Base-by-base conservation (phyloP, 2,329 filamentous ascomycete species). In the Hypoxylon sp. region DNA sequence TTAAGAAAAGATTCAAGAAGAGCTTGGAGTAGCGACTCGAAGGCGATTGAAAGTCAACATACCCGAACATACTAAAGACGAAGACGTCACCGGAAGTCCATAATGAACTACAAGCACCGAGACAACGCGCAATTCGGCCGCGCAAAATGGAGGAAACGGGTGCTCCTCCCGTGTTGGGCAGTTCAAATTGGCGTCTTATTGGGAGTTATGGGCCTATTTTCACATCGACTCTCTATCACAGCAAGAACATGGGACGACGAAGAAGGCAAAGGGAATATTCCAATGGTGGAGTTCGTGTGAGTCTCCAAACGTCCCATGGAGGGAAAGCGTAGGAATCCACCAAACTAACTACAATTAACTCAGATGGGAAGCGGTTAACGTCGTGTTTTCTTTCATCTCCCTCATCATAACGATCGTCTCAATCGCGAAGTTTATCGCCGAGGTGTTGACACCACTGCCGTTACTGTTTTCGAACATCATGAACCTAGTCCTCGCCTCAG, bases 351-450 rank as follows among this genome's bases (percentile, higher is more conserved):
- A 35, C 9, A 26, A 9, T n/a, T 23, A 21, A 7, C 21, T 29
- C 54, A 82, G 80, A 20, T 84, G 81, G 80, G 78, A 82, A 64
- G 69, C 66, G 15, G 75, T 73, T 40, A 83, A 82, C 56, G 73
- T 84, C 37, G 73, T 54, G 42, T 71, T 83, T 42, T 77, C 79
- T 11, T 65, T 77, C 17, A 51, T 79, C 26, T 73, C 75, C 0
- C 73, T 80, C 4, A 23, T 76, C 21, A 73, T 78, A 63, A 79
- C 73, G 9, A 65, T 77, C 30, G 61, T 78, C 50, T 77, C 81
- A 55, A 71, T 81, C 21, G 73, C 70, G 31, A 75, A 70, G 57
- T 76, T 73, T 49, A 70, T 73, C 36, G 70, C 74, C 20, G 78
- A 82, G 63, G 73, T 75, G 1, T 64, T 84, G 44, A 83, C 81